Conservation (phyloP, 805 yeast genomes). For the Candida chauliodis region DNA sequence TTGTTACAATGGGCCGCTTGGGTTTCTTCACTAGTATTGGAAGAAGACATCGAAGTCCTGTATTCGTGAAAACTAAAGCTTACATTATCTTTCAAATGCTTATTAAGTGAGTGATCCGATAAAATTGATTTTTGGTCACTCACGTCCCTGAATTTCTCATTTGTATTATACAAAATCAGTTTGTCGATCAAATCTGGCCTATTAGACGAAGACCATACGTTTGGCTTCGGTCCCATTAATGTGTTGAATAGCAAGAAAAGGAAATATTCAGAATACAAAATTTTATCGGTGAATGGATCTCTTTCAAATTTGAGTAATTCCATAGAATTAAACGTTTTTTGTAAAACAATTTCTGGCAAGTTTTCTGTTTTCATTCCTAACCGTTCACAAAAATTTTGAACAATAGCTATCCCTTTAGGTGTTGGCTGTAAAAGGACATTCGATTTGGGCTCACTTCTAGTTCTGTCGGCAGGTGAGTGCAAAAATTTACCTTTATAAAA, state of each 20-base stretch:
- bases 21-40: neutral
- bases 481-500: constrained; percentile 62
- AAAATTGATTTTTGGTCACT: neutral
- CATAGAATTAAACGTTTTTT: constrained; percentile 67
- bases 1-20: neutral
- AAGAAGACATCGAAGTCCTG: neutral
- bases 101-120: neutral
- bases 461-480: constrained; percentile 75
- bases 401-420: constrained; percentile 79
- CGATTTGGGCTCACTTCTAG: constrained; percentile 46
- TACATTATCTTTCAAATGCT: no score
- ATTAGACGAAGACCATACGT: constrained; percentile 62
- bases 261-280: constrained; percentile 60
- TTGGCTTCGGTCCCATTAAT: constrained; percentile 64
- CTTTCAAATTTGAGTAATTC: constrained; percentile 66
- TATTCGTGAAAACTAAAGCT: constrained; percentile 7
- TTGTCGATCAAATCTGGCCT: constrained; percentile 34
- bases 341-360: constrained; percentile 44
- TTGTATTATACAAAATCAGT: neutral
- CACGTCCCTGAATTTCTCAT: neutral
- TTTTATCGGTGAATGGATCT: constrained; percentile 51
- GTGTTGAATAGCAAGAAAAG: constrained; percentile 59
- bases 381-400: constrained; percentile 56
- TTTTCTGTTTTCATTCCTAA: constrained; percentile 45
- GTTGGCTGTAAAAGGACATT: constrained; percentile 70